Conservation (phyloP, 768 basidiomycete genomes). For the Rhizopogon vinicolor region DNA sequence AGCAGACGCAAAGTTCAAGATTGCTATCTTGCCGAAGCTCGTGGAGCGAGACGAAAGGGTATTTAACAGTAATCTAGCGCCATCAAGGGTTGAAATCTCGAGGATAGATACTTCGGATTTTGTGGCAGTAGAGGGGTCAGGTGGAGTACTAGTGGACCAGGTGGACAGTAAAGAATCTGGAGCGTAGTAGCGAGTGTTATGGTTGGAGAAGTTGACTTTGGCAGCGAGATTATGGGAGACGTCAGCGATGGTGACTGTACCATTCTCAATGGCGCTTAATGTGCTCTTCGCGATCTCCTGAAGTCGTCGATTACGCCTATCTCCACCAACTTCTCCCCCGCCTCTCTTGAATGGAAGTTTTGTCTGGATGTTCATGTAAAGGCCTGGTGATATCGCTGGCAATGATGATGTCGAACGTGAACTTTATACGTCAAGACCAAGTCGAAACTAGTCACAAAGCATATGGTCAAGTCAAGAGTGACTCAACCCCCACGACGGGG, state of each 20-base stretch:
- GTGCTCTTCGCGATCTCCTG: conserved; percentile 49
- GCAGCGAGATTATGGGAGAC: conserved; percentile 30
- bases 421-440: too few relatives aligned
- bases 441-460: too few relatives aligned
- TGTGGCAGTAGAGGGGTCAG: not conserved
- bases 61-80: conserved; percentile 40
- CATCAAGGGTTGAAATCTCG: conserved; percentile 62
- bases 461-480: too few relatives aligned
- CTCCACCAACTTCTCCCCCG: not conserved
- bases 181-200: conserved; percentile 48
- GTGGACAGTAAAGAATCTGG: conserved; percentile 42
- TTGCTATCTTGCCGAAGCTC: conserved; percentile 39
- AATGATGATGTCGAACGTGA: not conserved
- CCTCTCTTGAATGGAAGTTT: conserved; percentile 2
- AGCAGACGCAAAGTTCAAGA: conserved; percentile 77
- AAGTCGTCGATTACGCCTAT: conserved; percentile 9
- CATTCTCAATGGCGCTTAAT: conserved; percentile 41
- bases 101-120: conserved; percentile 39
- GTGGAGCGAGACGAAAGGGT: conserved; percentile 7
- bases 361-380: conserved; percentile 1
- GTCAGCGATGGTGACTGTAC: conserved; percentile 31
- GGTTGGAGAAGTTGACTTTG: conserved; percentile 28
- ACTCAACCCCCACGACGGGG: too few relatives aligned
- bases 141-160: conserved; percentile 33
- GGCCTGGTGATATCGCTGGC: not conserved